phyloP scores from a whole-genome alignment of 78 protist species.

The Guillardia theta region DNA sequence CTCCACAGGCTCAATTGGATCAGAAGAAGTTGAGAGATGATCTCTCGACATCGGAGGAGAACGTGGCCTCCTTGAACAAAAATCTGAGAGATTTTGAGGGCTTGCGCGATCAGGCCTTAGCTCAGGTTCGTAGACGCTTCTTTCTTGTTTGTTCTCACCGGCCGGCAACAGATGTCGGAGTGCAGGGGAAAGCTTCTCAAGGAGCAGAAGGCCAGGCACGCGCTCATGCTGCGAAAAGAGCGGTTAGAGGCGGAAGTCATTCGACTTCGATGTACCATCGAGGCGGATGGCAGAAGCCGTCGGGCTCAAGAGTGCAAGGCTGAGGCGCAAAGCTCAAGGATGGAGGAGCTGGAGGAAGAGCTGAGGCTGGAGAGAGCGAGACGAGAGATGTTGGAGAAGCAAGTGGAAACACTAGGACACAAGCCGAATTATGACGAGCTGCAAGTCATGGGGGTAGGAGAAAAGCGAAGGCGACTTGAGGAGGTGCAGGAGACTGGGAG shows the following conservation, averaged over 20 bases:
- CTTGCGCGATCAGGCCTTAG: too few relatives aligned
- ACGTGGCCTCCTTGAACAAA: too few relatives aligned
- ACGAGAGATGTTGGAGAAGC: not conserved
- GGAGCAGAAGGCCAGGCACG: slow-evolving; percentile 13
- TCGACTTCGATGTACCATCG: not conserved
- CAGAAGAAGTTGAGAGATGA: too few relatives aligned
- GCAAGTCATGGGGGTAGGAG: not conserved
- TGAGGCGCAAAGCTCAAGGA: not conserved
- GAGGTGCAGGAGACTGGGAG: not conserved
- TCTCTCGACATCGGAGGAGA: too few relatives aligned
- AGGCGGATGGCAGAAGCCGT: not conserved
- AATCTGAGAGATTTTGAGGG: too few relatives aligned
- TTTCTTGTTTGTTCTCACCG: not conserved
- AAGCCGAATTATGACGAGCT: not conserved
- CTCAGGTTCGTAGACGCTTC: too few relatives aligned
- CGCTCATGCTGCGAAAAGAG: slow-evolving; percentile 19
- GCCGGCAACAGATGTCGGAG: not conserved
- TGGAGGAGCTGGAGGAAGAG: not conserved
- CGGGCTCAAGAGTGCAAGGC: not conserved
- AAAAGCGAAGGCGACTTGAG: not conserved
- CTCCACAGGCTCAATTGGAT: too few relatives aligned
- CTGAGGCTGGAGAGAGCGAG: not conserved
- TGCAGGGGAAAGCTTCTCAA: not conserved
- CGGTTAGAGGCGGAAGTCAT: not conserved
- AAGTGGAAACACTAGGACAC: not conserved